These are phyloP conservation scores for Pseudogymnoascus sp. DNA, from an alignment of 2,329 filamentous ascomycete species.

Conservation along the genomic window DNA sequence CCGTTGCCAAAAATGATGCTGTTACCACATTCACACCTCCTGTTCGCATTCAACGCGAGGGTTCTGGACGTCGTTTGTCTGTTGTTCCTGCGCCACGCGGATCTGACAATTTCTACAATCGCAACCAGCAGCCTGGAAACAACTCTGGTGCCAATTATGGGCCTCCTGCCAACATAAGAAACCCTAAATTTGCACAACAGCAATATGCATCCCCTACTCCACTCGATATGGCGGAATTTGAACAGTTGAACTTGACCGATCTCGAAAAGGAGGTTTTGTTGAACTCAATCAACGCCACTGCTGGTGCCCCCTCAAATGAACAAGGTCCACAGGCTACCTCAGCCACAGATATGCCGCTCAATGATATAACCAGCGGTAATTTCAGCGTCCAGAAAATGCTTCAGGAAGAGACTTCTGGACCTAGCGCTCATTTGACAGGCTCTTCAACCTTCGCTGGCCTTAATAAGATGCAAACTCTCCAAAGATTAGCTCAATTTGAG, in stretches of 20 bases:
- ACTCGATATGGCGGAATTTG: constrained; percentile 11
- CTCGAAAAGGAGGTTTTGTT: constrained; percentile 8
- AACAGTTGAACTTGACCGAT: background rate
- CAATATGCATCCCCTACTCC: constrained; percentile 11
- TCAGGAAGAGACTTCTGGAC: background rate
- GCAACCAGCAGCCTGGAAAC: constrained; percentile 3
- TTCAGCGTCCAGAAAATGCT: constrained; percentile 5
- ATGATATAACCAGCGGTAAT: background rate
- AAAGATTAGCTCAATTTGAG: constrained; percentile 23
- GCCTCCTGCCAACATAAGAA: background rate
- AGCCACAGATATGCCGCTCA: background rate
- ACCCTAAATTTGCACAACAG: background rate
- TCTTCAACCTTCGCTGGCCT: constrained; percentile 15
- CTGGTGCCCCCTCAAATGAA: background rate
- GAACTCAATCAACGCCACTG: background rate
- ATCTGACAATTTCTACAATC: background rate
- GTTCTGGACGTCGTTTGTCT: constrained; percentile 20
- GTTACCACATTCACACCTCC: constrained; percentile 26
- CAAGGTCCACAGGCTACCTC: background rate
- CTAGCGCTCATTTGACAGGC: background rate
- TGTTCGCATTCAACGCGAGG: constrained; percentile 28
- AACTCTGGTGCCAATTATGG: background rate
- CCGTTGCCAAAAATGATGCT: constrained; percentile 24
- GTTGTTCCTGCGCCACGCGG: background rate
- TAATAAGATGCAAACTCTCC: constrained; percentile 27